Evolutionary conservation across 73 alveolate genomes (phyloP).

Genomic region (Diophrys appendiculata): DNA sequence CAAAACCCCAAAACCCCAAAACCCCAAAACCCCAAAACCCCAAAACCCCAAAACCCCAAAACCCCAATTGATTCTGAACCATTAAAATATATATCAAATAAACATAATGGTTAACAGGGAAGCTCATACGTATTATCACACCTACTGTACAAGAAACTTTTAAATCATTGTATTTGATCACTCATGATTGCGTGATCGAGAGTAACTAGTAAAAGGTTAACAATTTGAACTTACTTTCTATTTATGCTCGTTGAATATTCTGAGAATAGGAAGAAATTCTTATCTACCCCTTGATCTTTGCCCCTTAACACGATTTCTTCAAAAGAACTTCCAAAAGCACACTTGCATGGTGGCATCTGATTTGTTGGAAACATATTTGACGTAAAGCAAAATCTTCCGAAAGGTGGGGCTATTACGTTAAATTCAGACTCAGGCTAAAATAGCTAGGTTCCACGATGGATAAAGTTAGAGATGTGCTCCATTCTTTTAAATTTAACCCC

Average conservation of each 20-base stretch:
- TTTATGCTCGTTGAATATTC: too few relatives aligned
- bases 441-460: background rate
- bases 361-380: background rate
- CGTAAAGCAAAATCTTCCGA: too few relatives aligned
- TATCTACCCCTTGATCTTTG: background rate
- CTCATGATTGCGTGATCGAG: too few relatives aligned
- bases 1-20: conserved; percentile 32
- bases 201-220: too few relatives aligned
- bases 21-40: conserved; percentile 21
- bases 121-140: too few relatives aligned
- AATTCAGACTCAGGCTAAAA: background rate
- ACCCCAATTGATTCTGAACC: too few relatives aligned
- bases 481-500: background rate
- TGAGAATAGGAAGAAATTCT: background rate
- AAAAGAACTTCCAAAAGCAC: background rate
- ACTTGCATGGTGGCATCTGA: background rate
- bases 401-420: background rate
- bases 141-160: too few relatives aligned
- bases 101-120: too few relatives aligned
- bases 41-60: too few relatives aligned
- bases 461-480: background rate
- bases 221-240: too few relatives aligned
- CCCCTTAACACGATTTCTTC: background rate
- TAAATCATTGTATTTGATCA: too few relatives aligned
- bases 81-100: too few relatives aligned